A percentile compares a stretch with the other conserved stretches of the same genome.
Evolutionary conservation across 371 early-diverging fungal species (phyloP).

Genomic region (Mortierella sp.): DNA sequence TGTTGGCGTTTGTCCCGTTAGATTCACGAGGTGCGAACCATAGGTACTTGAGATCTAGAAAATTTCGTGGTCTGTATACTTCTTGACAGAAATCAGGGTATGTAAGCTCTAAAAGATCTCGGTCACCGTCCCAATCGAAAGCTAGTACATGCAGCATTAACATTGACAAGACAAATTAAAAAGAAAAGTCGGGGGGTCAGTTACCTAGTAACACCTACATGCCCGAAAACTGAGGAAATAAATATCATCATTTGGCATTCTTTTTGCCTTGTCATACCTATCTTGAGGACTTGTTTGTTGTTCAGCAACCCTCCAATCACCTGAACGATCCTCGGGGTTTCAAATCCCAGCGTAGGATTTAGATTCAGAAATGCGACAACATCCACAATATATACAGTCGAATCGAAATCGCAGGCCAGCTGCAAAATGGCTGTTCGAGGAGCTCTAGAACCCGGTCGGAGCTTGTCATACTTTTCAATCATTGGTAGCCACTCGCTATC

Average conservation of each 20-base stretch:
- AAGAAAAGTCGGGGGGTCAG: too few species aligned
- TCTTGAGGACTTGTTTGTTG: constrained; percentile 9
- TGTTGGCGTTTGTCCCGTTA: not conserved
- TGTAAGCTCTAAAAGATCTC: constrained; percentile 25
- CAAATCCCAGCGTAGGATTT: not conserved
- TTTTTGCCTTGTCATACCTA: constrained; percentile 17
- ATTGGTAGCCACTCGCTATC: constrained; percentile 46
- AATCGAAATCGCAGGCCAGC: constrained; percentile 22
- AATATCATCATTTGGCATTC: not conserved
- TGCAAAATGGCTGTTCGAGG: constrained; percentile 34
- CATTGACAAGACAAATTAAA: not conserved
- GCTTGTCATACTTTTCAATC: constrained; percentile 10
- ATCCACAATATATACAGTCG: constrained; percentile 35
- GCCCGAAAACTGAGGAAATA: too few species aligned
- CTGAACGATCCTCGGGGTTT: constrained; percentile 5
- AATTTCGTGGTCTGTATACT: constrained; percentile 18
- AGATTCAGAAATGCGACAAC: constrained; percentile 20
- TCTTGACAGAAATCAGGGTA: constrained; percentile 13
- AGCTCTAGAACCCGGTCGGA: not conserved
- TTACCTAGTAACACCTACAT: too few species aligned
- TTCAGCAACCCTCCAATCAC: constrained; percentile 22
- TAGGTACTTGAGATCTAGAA: constrained; percentile 31
- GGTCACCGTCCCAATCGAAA: constrained; percentile 42
- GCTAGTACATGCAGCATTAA: constrained; percentile 3
- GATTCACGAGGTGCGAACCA: constrained; percentile 4